Base-by-base conservation (phyloP, 1,284 basidiomycete genomes). In the Marasmius fiardii region DNA sequence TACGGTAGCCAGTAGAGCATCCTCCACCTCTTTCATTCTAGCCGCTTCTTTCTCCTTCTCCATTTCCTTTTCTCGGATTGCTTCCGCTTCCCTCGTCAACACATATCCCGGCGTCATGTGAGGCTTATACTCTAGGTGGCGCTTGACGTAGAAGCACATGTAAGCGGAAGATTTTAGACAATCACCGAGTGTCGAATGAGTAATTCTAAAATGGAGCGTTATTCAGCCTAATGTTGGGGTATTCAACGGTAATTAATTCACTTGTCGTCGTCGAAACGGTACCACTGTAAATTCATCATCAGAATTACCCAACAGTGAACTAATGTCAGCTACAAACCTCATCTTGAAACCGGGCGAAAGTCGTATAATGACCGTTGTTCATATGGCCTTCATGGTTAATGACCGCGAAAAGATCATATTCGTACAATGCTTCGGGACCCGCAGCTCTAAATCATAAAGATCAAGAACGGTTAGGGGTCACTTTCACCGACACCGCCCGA, bases 361-460 rank as follows among this genome's bases (percentile, higher is more conserved):
- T 92, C 26, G 88, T 93, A 70, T 98, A 98, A 67, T 98, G 95
- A 0, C 95, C 95, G 58, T 94, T 97, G 70, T 95, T 90, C 65
- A 98, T 86, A 68, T 92, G 89, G 8, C 95, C 95, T 68, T 97
- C 93, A 70, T 98, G 95, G 60, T 94, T 95, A 58, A 98, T 89
- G 33, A 98, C 93, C 7, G 93, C 90, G 65, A 96, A 95, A 1
- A 98, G 81, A 65, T 97, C 92, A 68, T 97, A 98, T 54, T 92
- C 86, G 70, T 93, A 98, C 71, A 93, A 79, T 12, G 80, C 77
- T 37, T 82, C 76, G 1, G 89, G 86, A 0, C 87, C 85, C 4
- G 58, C 75, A 72, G 53, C 74, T 76, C 51, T 24, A 20, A 31
- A 10, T 10, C 5, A 31, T 10, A 31, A 31, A 31, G 28, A 31